Base-by-base conservation (phyloP, 202 grass and related monocot species). In the Brachypodium distachyon region DNA sequence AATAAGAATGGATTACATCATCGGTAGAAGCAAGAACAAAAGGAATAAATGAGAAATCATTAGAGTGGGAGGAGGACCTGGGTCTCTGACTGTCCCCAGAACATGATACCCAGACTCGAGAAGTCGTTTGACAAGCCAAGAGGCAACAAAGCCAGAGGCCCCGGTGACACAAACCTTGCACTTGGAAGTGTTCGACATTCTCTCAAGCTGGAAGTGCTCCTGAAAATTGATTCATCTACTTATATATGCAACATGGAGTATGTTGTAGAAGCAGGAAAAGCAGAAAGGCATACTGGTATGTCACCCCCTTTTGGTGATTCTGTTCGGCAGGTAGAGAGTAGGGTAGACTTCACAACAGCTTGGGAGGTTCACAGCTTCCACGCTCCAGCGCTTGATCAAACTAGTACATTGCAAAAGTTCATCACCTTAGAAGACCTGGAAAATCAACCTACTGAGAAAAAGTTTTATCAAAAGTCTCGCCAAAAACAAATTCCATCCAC, bases 111-210 rank as follows among this genome's bases (percentile, higher is more conserved):
- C 94, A 0, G 84, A 85, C 43, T 92, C 72, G 0, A 97, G 91
- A 80, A 97, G 88, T 67, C 81, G 72, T 68, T 91, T 97, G 61
- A 93, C 70, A 68, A 97, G 88, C 90, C 94, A 97, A 33, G 91
- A 97, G 57, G 94, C 91, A 73, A 93, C 77, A 81, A 83, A 97
- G 33, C 94, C 94, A 33, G 88, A 86, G 6, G 94, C 94, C 72
- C 91, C 88, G 1, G 94, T 94, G 43, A 97, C 86, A 29, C 94
- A 97, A 21, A 90, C 82, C 74, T 87, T 94, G 33, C 94, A 75
- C 76, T 86, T 92, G 75, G 40, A 58, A 13, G 21, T 61, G 44
- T 74, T 46, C 3, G 66, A 54, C 83, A 80, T 88, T 84, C 38
- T 84, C 62, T 61, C 44, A 80, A 60, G 42, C 70, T 76, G 22